Base-by-base conservation (phyloP, 1,139 yeast genomes). In the Kodamaea anthophila region DNA sequence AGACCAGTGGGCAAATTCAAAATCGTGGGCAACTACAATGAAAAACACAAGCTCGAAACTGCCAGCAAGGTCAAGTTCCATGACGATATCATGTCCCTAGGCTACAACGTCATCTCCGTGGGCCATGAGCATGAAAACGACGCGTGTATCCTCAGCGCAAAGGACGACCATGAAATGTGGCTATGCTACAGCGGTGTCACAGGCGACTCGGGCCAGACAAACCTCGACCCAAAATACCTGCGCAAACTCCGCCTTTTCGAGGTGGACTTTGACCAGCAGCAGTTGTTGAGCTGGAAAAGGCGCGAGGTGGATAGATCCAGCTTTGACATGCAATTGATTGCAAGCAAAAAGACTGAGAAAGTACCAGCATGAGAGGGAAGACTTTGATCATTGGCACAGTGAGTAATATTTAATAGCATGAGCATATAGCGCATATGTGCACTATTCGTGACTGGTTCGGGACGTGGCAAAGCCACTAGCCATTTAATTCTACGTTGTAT, bases 51-150 rank as follows among this genome's bases (percentile, higher is more conserved):
- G 4, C 48, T 71, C 16, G 42, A 48, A 19, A 43, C 61, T n/a
- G 45, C 47, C 13, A 57, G 70, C 2, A 60, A 59, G 39, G 40
- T 46, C 9, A 54, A 58, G 26, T 50, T 59, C 28, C 51, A 55
- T 29, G 57, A 57, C 26, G 72, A 65, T 40, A 55, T 65, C 18
- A 43, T 56, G 20, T 50, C 50, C 31, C 52, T 62, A 32, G 62
- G 63, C 5, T 65, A 65, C 41, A 49, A 60, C 25, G 75, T 60
- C 0, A 59, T 71, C 9, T 59, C 70, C 10, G 77, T 71, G 15
- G 77, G 77, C 5, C 72, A 70, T 38, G 78, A 73, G 39, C 77
- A 71, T 43, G 70, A 63, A 24, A 73, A 72, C 44, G 77, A 72
- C 39, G 74, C 74, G 9, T 73, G 78, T 42, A 31, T 43, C 15